phyloP scores from a whole-genome alignment of 495 filamentous ascomycete genomes.

The Daldinia caldariorum region DNA sequence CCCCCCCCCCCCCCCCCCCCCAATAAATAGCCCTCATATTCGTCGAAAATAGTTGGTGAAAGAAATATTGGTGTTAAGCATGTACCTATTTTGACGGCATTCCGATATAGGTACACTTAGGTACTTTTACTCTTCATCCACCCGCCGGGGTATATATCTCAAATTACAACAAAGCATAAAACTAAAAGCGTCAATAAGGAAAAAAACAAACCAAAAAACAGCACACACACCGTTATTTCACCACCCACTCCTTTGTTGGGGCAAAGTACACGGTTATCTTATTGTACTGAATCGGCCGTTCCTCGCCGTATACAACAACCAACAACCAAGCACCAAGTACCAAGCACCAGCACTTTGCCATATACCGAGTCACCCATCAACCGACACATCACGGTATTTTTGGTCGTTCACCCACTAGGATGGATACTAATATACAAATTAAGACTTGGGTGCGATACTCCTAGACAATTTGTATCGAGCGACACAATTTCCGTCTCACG shows the following conservation, averaged over 20 bases:
- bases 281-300: conserved; percentile 16
- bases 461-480: conserved; percentile 15
- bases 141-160: conserved; percentile 1
- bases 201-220: not conserved
- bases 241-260: not conserved
- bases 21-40: no score
- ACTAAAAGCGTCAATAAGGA: not conserved
- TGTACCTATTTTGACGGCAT: no score
- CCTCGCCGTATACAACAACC: conserved; percentile 7
- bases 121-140: conserved; percentile 5
- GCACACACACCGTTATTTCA: conserved; percentile 1
- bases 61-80: no score
- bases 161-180: not conserved
- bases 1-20: no score
- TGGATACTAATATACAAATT: conserved; percentile 39
- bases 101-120: no score
- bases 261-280: conserved; percentile 7
- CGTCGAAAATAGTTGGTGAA: no score
- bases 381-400: conserved; percentile 23
- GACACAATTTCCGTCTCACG: conserved; percentile 4
- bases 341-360: not conserved
- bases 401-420: conserved; percentile 3
- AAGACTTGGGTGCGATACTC: conserved; percentile 16
- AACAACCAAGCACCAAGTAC: conserved; percentile 4
- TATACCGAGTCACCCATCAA: conserved; percentile 12